These are phyloP conservation scores for Monosporascus sp. DNA, from an alignment of 2,329 filamentous ascomycete species.

Conservation along the genomic window DNA sequence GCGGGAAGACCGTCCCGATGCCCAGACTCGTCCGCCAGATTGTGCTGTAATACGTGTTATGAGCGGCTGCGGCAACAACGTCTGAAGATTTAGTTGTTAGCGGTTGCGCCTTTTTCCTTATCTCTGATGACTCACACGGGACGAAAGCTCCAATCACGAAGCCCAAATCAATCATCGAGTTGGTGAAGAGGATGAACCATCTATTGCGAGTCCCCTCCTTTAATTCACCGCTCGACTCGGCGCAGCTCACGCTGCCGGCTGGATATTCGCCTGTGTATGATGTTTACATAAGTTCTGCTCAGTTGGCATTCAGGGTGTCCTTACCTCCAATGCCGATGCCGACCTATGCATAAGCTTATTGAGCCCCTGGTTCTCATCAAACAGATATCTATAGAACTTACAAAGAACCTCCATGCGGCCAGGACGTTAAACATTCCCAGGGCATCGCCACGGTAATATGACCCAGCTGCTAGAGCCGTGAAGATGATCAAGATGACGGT, in stretches of 20 bases:
- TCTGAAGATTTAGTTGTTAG: constrained; percentile 13
- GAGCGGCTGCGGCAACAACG: constrained; percentile 50
- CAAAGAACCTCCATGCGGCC: constrained; percentile 79
- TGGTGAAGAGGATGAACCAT: constrained; percentile 89
- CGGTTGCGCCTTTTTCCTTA: neutral
- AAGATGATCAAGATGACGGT: constrained; percentile 83
- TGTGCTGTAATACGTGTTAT: constrained; percentile 58
- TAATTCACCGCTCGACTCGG: constrained; percentile 79
- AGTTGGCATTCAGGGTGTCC: constrained; percentile 15
- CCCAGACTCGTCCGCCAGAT: constrained; percentile 82
- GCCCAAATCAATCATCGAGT: constrained; percentile 77
- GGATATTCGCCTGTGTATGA: constrained; percentile 59
- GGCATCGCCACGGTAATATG: constrained; percentile 66
- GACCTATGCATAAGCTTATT: constrained; percentile 28
- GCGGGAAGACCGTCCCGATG: constrained; percentile 70
- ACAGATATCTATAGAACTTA: constrained; percentile 30
- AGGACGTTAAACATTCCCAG: constrained; percentile 72
- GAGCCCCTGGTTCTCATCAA: neutral
- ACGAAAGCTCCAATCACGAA: constrained; percentile 79
- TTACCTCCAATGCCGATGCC: constrained; percentile 71
- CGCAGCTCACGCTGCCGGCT: constrained; percentile 75
- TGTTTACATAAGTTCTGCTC: constrained; percentile 5
- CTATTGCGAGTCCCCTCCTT: constrained; percentile 76
- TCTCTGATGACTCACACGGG: constrained; percentile 39
- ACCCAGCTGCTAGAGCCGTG: constrained; percentile 69